phyloP scores from a whole-genome alignment of 78 protist species.

The Neovahlkampfia damariscottae region DNA sequence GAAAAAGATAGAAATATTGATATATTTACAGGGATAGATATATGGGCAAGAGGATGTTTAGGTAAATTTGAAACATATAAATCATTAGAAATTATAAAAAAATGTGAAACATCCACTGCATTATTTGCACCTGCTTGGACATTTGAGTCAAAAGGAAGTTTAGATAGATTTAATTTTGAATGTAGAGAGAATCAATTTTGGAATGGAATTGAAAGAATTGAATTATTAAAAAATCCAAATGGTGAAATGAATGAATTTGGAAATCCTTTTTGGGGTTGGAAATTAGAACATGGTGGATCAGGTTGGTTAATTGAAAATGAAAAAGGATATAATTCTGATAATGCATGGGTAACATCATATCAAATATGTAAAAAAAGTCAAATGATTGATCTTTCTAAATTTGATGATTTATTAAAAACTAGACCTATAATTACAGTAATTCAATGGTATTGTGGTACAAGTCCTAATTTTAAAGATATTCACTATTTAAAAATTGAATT shows the following conservation, averaged over 20 bases:
- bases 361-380: no score
- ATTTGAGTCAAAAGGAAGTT: background rate
- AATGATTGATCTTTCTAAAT: background rate
- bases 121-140: conserved; percentile 35
- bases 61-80: background rate
- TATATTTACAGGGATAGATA: conserved; percentile 62
- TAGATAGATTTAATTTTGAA: background rate
- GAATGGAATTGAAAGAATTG: background rate
- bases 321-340: background rate
- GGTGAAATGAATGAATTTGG: background rate
- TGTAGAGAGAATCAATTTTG: background rate
- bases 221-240: background rate
- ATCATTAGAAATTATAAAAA: background rate
- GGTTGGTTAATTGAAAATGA: background rate
- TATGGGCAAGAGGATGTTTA: conserved; percentile 49
- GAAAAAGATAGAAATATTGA: conserved; percentile 5
- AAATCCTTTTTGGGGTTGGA: no score
- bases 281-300: background rate
- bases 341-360: background rate
- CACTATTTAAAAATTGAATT: background rate
- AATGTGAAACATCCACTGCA: background rate
- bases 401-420: background rate
- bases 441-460: background rate
- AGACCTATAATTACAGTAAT: no score
- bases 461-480: background rate